phyloP scores from a whole-genome alignment of 768 basidiomycete species.

The Collybiopsis luxurians region DNA sequence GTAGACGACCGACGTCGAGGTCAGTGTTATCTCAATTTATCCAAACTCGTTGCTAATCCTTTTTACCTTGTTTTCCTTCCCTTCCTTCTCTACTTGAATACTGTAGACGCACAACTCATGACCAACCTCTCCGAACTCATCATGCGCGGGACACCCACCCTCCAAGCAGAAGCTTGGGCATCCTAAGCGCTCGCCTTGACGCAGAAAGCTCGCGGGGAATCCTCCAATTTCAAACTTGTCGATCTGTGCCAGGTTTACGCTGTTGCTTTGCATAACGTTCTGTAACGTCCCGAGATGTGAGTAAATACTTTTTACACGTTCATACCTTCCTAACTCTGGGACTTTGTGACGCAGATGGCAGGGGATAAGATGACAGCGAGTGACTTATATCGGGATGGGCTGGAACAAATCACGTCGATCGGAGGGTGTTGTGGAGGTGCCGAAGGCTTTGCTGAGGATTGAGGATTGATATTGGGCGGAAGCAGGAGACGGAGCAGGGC shows the following conservation, averaged over 20 bases:
- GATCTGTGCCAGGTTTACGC: constrained; percentile 55
- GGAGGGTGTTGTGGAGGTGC: no score
- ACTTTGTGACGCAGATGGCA: no score
- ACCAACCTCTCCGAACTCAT: constrained; percentile 42
- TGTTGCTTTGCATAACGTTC: constrained; percentile 61
- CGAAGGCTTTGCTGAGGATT: no score
- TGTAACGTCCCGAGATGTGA: constrained; percentile 52
- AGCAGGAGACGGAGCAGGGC: no score
- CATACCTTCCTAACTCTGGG: no score
- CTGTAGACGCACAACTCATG: constrained; percentile 45
- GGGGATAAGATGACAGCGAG: no score
- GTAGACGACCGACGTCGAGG: constrained; percentile 61
- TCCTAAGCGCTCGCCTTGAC: constrained; percentile 41
- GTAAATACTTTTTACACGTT: no score
- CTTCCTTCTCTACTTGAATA: neutral
- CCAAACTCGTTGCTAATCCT: neutral
- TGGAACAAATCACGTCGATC: no score
- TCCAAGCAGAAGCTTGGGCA: constrained; percentile 62
- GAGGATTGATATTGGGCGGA: no score
- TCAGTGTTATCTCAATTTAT: no score
- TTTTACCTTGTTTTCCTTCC: neutral
- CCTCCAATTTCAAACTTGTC: constrained; percentile 20
- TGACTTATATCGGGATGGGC: no score
- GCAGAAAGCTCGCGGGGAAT: constrained; percentile 22
- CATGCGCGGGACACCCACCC: constrained; percentile 26